Evolutionary conservation across 2,329 filamentous ascomycete genomes (phyloP).

Genomic region (Ceratocystis papillata): DNA sequence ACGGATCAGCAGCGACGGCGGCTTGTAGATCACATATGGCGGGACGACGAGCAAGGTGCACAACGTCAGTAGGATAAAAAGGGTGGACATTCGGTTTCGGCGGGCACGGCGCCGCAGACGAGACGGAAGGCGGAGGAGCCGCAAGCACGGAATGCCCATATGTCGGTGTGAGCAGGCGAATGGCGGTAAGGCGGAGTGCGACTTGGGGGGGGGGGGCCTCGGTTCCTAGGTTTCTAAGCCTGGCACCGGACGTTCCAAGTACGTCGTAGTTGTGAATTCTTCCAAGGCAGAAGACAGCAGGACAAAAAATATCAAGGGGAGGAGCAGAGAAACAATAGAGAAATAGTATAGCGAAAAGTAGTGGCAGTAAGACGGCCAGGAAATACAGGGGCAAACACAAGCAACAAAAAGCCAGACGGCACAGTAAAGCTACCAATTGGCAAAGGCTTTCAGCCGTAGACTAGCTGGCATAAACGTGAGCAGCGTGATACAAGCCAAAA

Average conservation of each 20-base stretch:
- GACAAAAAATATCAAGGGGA: not conserved
- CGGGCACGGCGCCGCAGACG: conserved; percentile 48
- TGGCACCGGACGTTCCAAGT: not conserved
- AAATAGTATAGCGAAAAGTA: not conserved
- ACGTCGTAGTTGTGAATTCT: not conserved
- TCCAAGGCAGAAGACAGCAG: not conserved
- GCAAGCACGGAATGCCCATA: conserved; percentile 32
- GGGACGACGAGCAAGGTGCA: conserved; percentile 34
- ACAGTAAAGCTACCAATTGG: not conserved
- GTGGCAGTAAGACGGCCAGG: not conserved
- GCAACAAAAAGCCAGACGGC: not conserved
- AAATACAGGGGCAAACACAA: not conserved
- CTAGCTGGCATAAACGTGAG: not conserved
- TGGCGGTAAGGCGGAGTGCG: not conserved
- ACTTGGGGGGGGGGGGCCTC: not conserved
- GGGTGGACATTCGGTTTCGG: conserved; percentile 48
- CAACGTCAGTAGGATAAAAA: conserved; percentile 36
- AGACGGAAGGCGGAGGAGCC: conserved; percentile 45
- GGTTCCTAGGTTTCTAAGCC: not conserved
- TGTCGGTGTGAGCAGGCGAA: not conserved
- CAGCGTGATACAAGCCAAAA: not conserved
- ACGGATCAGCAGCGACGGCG: conserved; percentile 57
- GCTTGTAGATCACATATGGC: conserved; percentile 69
- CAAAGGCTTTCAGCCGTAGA: not conserved
- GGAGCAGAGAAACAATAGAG: not conserved